Percentiles rank a stretch among this genome's conserved stretches.
Conservation (phyloP, 2,329 filamentous ascomycete genomes). For the Aspergillus sp. region DNA sequence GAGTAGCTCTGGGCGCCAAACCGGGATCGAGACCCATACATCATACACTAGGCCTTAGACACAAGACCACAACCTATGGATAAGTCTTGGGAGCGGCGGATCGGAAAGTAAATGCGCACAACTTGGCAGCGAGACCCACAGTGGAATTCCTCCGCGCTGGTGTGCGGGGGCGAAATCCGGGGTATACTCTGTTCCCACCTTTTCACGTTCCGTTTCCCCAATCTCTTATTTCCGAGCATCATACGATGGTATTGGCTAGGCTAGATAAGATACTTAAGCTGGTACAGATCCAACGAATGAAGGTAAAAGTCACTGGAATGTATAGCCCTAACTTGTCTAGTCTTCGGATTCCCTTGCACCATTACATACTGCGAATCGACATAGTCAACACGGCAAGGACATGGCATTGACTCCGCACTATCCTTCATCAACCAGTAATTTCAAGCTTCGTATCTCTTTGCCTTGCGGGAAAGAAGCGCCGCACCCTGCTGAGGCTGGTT, state of each 20-base stretch:
- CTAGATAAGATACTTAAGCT: background rate
- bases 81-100: background rate
- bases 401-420: background rate
- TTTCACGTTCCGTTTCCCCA: background rate
- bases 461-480: background rate
- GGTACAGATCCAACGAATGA: background rate
- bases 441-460: background rate
- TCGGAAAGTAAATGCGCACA: conserved; percentile 3
- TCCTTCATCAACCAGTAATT: background rate
- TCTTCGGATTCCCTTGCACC: too few relatives aligned
- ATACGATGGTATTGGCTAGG: background rate
- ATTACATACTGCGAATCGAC: too few relatives aligned
- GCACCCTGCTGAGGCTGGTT: background rate
- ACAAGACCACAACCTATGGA: background rate
- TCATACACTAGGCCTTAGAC: background rate
- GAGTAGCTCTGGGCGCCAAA: background rate
- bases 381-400: background rate
- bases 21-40: too few relatives aligned
- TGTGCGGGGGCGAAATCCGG: conserved; percentile 4
- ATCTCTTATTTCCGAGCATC: background rate
- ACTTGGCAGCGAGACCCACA: background rate
- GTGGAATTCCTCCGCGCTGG: conserved; percentile 13
- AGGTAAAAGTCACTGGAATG: background rate
- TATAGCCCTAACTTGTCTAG: background rate
- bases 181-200: background rate